Conservation (phyloP, 208 protist genomes). For the Phytomonas sp. region DNA sequence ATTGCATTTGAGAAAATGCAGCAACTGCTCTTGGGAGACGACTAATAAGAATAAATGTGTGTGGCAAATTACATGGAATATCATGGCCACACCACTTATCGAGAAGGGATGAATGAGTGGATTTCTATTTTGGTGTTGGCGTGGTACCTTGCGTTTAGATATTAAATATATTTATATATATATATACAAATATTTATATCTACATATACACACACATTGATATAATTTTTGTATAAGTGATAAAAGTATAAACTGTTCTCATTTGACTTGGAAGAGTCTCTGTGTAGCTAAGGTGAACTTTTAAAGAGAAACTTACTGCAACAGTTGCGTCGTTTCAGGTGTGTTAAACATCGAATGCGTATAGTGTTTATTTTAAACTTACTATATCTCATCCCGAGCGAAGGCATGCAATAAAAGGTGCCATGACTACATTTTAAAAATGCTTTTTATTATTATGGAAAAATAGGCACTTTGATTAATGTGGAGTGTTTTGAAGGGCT, state of each 20-base stretch:
- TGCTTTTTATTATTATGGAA: slow-evolving; percentile 1
- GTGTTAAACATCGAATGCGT: too few species aligned
- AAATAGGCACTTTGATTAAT: not conserved
- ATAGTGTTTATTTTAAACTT: too few species aligned
- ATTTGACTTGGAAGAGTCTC: too few species aligned
- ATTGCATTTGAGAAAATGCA: slow-evolving; percentile 82
- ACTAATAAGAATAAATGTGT: slow-evolving; percentile 19
- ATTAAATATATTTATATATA: not conserved
- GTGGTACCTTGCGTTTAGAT: not conserved
- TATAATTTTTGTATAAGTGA: too few species aligned
- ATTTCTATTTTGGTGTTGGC: not conserved
- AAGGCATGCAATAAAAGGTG: too few species aligned
- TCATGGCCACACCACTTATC: not conserved
- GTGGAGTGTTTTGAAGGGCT: not conserved
- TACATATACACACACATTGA: not conserved
- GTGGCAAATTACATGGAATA: not conserved
- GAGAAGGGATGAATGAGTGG: not conserved
- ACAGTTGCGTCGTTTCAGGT: too few species aligned
- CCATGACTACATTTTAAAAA: not conserved
- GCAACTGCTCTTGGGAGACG: slow-evolving; percentile 48
- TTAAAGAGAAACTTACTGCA: too few species aligned
- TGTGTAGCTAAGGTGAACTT: too few species aligned
- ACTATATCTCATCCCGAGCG: too few species aligned
- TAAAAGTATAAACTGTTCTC: too few species aligned
- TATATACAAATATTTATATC: not conserved